Conservation (phyloP, 371 early-diverging fungal species). For the Mucor racemosus region DNA sequence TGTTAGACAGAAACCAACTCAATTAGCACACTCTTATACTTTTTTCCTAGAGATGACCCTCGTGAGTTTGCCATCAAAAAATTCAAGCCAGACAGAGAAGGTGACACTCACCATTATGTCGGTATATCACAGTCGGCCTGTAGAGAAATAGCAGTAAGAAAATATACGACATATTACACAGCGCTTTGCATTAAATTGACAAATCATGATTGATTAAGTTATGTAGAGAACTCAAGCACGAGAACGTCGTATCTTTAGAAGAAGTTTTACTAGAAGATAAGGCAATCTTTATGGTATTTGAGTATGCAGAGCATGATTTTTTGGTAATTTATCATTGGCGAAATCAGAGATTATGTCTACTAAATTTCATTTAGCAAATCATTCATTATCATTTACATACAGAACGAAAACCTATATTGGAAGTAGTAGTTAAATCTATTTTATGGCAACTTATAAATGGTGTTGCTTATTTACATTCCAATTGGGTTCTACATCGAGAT, state of each 20-base stretch:
- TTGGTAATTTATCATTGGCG: constrained; percentile 52
- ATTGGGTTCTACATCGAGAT: constrained; percentile 93
- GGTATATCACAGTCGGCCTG: constrained; percentile 96
- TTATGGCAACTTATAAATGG: constrained; percentile 94
- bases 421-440: constrained; percentile 84
- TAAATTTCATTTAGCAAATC: constrained; percentile 67
- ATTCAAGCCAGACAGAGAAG: constrained; percentile 95
- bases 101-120: constrained; percentile 74
- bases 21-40: neutral
- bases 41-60: constrained; percentile 51
- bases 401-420: constrained; percentile 79
- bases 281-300: constrained; percentile 94
- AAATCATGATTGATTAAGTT: constrained; percentile 40
- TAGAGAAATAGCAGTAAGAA: constrained; percentile 83
- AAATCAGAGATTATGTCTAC: neutral
- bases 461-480: constrained; percentile 88
- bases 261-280: constrained; percentile 91
- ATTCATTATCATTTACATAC: constrained; percentile 80
- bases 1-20: neutral
- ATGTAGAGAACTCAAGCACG: constrained; percentile 88
- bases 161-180: neutral
- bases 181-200: neutral
- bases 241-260: constrained; percentile 82
- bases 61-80: constrained; percentile 88
- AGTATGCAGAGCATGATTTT: constrained; percentile 94